These are phyloP conservation scores for Salpingoeca rosetta DNA, from an alignment of 78 protist species.

Conservation along the genomic window DNA sequence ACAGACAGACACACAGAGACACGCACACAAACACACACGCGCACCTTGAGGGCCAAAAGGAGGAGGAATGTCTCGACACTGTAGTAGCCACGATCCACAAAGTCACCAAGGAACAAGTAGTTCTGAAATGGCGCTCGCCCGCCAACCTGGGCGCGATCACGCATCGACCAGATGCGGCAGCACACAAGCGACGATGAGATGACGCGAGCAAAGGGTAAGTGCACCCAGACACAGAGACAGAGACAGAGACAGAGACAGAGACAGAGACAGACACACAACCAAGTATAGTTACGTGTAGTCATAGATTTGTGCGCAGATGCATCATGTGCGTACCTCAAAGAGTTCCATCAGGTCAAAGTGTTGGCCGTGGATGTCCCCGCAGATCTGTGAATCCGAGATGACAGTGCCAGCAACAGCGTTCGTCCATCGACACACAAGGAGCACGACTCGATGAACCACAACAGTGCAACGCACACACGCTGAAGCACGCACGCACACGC, in stretches of 20 bases:
- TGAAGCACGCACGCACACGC: neutral
- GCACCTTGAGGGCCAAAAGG: slow-evolving; percentile 89
- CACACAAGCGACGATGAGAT: too few relatives aligned
- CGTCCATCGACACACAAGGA: neutral
- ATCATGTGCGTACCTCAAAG: too few relatives aligned
- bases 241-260: too few relatives aligned
- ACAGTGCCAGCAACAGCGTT: neutral
- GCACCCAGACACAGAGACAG: too few relatives aligned
- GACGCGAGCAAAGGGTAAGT: too few relatives aligned
- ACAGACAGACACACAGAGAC: neutral
- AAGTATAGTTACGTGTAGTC: too few relatives aligned
- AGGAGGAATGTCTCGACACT: slow-evolving; percentile 93
- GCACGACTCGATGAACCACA: neutral
- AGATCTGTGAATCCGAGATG: slow-evolving; percentile 50
- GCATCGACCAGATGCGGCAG: too few relatives aligned
- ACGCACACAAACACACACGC: neutral
- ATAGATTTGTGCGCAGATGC: too few relatives aligned
- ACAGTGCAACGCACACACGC: neutral
- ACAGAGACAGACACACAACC: too few relatives aligned
- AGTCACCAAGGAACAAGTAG: slow-evolving; percentile 97
- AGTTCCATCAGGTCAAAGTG: slow-evolving; percentile 95
- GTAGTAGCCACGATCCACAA: slow-evolving; percentile 96
- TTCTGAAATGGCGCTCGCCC: slow-evolving; percentile 56
- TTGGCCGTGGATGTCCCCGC: slow-evolving; percentile 99
- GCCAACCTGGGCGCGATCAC: too few relatives aligned